These are phyloP conservation scores for Nakaseomyces kungkrabaensis DNA, from an alignment of 1,139 yeast genomes.

Conservation along the genomic window DNA sequence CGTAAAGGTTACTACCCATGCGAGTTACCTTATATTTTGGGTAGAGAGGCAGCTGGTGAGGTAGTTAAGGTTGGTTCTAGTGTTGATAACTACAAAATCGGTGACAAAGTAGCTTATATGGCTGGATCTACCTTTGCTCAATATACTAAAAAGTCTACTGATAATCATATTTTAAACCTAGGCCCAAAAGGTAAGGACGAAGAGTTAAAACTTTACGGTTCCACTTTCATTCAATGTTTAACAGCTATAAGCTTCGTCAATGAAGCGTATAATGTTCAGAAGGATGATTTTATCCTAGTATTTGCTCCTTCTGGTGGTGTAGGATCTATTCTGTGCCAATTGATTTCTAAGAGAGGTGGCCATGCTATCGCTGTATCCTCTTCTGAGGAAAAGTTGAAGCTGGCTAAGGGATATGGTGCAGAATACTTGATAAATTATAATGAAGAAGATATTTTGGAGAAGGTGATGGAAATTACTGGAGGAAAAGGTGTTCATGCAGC, in stretches of 20 bases:
- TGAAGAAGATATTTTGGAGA: slow-evolving; percentile 40
- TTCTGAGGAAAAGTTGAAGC: slow-evolving; percentile 48
- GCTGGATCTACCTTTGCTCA: slow-evolving; percentile 55
- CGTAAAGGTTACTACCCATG: slow-evolving; percentile 66
- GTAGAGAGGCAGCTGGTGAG: slow-evolving; percentile 78
- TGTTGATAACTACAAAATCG: slow-evolving; percentile 49
- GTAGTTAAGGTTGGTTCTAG: slow-evolving; percentile 58
- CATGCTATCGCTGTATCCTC: slow-evolving; percentile 81
- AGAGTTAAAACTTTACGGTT: slow-evolving; percentile 46
- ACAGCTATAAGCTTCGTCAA: slow-evolving; percentile 64
- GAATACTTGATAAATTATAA: slow-evolving; percentile 55
- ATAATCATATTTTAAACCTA: slow-evolving; percentile 38
- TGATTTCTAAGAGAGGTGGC: slow-evolving; percentile 55
- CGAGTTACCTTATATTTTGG: slow-evolving; percentile 51
- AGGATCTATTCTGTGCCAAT: slow-evolving; percentile 60
- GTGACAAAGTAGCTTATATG: slow-evolving; percentile 62
- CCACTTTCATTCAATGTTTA: slow-evolving; percentile 57
- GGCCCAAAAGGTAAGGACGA: slow-evolving; percentile 40
- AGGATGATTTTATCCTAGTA: slow-evolving; percentile 60
- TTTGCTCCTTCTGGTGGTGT: slow-evolving; percentile 97
- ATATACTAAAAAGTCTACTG: slow-evolving; percentile 43
- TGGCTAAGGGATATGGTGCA: slow-evolving; percentile 66
- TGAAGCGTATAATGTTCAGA: slow-evolving; percentile 56
- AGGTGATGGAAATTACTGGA: slow-evolving; percentile 55
- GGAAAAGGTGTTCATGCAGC: slow-evolving; percentile 66